Percentiles rank a stretch among this genome's conserved stretches.
phyloP scores from a whole-genome alignment of 2,329 filamentous ascomycete species.

The Monosporascus sp. region DNA sequence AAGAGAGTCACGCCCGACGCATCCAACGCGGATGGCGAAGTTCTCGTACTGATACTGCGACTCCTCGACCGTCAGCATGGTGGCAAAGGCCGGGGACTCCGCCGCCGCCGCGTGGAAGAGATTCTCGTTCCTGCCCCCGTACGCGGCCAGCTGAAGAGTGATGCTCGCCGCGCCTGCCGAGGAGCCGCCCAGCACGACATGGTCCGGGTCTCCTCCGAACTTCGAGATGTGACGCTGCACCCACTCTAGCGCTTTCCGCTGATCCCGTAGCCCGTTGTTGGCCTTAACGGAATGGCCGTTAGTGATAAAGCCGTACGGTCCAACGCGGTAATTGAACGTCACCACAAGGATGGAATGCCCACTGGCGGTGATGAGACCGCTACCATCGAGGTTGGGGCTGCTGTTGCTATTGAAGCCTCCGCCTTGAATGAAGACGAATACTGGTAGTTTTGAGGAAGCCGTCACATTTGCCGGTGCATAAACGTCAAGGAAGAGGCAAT shows the following conservation, averaged over 20 bases:
- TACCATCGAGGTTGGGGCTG: constrained; percentile 52
- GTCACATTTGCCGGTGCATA: constrained; percentile 53
- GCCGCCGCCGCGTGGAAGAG: constrained; percentile 47
- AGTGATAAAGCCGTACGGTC: constrained; percentile 66
- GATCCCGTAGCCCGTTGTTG: constrained; percentile 68
- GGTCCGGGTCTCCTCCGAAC: constrained; percentile 65
- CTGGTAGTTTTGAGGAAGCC: constrained; percentile 49
- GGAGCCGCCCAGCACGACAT: constrained; percentile 63
- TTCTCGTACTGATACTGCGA: constrained; percentile 48
- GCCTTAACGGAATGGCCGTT: constrained; percentile 49
- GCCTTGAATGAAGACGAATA: constrained; percentile 55
- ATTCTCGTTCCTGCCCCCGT: constrained; percentile 40
- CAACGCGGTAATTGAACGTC: constrained; percentile 71
- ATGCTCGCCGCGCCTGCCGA: constrained; percentile 64
- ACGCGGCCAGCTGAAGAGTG: constrained; percentile 56
- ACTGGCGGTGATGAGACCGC: constrained; percentile 54
- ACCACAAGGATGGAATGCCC: constrained; percentile 61
- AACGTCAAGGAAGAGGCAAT: constrained; percentile 65
- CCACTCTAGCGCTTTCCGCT: constrained; percentile 65
- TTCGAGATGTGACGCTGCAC: constrained; percentile 57
- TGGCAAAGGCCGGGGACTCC: constrained; percentile 47
- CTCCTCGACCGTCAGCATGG: constrained; percentile 38
- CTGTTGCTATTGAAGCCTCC: constrained; percentile 52
- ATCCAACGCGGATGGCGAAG: constrained; percentile 38
- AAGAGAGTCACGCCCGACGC: constrained; percentile 33